Evolutionary conservation across 805 yeast genomes (phyloP).

Genomic region (Kregervanrija delftensis): DNA sequence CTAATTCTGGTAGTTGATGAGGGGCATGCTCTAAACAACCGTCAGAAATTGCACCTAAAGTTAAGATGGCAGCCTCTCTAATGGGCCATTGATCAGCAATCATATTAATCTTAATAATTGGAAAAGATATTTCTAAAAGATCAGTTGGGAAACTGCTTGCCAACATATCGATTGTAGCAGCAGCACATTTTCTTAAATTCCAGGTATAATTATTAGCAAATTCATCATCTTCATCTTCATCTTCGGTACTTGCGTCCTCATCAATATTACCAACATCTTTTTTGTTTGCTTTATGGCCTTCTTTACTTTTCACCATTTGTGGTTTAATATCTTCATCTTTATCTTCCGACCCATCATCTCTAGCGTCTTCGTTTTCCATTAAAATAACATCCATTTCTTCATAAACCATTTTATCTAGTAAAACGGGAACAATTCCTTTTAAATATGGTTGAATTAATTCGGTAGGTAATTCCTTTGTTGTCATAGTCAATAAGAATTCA

Average conservation of each 20-base stretch:
- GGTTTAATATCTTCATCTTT: conserved; percentile 86
- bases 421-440: conserved; percentile 61
- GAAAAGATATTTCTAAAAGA: conserved; percentile 63
- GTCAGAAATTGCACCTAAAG: conserved; percentile 91
- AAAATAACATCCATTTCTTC: conserved; percentile 71
- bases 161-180: conserved; percentile 82
- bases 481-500: conserved; percentile 75
- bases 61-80: conserved; percentile 88
- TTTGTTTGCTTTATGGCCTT: conserved; percentile 26
- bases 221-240: conserved; percentile 68
- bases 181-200: conserved; percentile 90
- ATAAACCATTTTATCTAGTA: conserved; percentile 79
- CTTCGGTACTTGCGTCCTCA: conserved; percentile 52
- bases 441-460: conserved; percentile 53
- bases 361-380: conserved; percentile 57
- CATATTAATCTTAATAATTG: conserved; percentile 66
- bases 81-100: conserved; percentile 75
- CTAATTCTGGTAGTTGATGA: conserved; percentile 67
- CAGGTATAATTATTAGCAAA: conserved; percentile 68
- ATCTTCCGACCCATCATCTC: conserved; percentile 77
- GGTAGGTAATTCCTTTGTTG: conserved; percentile 55
- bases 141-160: conserved; percentile 62
- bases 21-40: conserved; percentile 72
- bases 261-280: conserved; percentile 28
- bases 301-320: conserved; percentile 61